These are phyloP conservation scores for Cordyceps fumosorosea DNA, from an alignment of 2,329 filamentous ascomycete genomes.

Conservation along the genomic window DNA sequence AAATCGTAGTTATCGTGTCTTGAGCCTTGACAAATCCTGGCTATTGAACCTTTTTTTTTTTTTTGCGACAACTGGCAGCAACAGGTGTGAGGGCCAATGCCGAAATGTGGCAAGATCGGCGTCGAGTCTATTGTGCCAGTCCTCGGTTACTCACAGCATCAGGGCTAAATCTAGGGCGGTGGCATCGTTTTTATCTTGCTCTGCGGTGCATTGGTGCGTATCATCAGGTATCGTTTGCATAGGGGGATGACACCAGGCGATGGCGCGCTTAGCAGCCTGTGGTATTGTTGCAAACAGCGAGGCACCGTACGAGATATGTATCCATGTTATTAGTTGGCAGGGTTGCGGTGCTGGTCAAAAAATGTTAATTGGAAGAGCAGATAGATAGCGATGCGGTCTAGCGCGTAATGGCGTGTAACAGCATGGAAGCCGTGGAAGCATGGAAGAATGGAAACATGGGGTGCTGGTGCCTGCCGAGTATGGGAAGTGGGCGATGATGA, in stretches of 20 bases:
- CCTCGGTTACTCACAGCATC: background rate
- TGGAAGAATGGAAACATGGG: background rate
- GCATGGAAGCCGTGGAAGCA: slow-evolving; percentile 4
- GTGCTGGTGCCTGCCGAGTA: background rate
- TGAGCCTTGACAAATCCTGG: background rate
- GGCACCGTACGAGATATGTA: background rate
- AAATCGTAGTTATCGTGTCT: too few relatives aligned
- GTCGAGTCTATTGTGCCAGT: background rate
- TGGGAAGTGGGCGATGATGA: background rate
- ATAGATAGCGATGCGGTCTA: background rate
- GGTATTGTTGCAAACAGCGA: background rate
- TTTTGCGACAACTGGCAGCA: background rate
- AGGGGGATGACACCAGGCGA: background rate
- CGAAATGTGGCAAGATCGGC: slow-evolving; percentile 7
- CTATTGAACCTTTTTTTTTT: too few relatives aligned
- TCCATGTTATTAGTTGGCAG: background rate
- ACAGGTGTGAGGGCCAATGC: background rate
- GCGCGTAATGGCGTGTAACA: background rate
- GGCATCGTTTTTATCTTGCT: background rate
- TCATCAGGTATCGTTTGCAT: background rate
- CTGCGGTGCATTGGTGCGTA: background rate
- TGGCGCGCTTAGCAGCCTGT: background rate
- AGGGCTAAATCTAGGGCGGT: background rate
- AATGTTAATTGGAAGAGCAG: background rate
- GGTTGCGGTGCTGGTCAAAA: background rate